These are phyloP conservation scores for Orychophragmus violaceus DNA, from an alignment of 345 rosid species.

Conservation along the genomic window DNA sequence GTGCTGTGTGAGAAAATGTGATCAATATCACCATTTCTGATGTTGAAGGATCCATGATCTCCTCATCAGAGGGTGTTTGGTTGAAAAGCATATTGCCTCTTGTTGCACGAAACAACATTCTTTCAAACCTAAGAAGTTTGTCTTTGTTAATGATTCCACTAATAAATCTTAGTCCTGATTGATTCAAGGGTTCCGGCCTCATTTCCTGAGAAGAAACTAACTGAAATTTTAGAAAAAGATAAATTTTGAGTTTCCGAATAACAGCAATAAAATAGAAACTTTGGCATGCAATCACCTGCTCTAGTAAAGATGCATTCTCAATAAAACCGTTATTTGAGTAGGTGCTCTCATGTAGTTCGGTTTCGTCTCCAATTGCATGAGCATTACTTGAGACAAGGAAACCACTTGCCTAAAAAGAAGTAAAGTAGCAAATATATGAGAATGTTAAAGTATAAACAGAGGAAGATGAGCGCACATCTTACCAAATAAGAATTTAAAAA, in stretches of 20 bases:
- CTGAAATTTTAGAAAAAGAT: slow-evolving; percentile 16
- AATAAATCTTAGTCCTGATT: slow-evolving; percentile 80
- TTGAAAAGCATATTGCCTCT: slow-evolving; percentile 99
- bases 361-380: slow-evolving; percentile 58
- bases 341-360: slow-evolving; percentile 70
- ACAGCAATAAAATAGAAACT: slow-evolving; percentile 7
- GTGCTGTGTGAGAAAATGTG: slow-evolving; percentile 9
- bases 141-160: slow-evolving; percentile 77
- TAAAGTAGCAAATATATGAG: too few species aligned
- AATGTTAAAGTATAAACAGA: not conserved
- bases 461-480: not conserved
- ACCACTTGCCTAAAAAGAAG: slow-evolving; percentile 58
- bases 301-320: slow-evolving; percentile 67
- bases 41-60: slow-evolving; percentile 82
- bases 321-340: slow-evolving; percentile 41
- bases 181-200: slow-evolving; percentile 55
- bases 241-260: slow-evolving; percentile 17
- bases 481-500: not conserved
- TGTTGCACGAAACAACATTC: slow-evolving; percentile 94
- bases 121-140: slow-evolving; percentile 74
- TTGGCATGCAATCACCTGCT: slow-evolving; percentile 50
- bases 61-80: slow-evolving; percentile 87
- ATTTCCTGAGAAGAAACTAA: slow-evolving; percentile 51
- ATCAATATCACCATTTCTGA: slow-evolving; percentile 58
- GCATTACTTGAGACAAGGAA: slow-evolving; percentile 75